Evolutionary conservation across 192 early-diverging fungal species (phyloP).

Genomic region (Podila minutissima): DNA sequence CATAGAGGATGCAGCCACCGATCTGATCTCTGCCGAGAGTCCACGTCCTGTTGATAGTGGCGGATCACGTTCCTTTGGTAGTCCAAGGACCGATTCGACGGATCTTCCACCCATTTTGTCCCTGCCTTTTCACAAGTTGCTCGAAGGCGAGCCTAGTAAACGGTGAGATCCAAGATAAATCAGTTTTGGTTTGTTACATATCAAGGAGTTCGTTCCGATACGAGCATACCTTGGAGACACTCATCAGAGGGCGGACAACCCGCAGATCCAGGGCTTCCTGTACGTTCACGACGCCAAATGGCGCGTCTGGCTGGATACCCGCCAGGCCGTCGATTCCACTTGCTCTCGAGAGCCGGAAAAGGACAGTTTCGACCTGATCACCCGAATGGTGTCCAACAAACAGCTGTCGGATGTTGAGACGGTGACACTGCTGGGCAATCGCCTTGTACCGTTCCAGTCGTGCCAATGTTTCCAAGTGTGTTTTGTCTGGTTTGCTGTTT

Average conservation of each 20-base stretch:
- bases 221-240: conserved; percentile 47
- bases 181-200: too few relatives aligned
- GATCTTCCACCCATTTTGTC: conserved; percentile 50
- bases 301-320: conserved; percentile 37
- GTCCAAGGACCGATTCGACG: conserved; percentile 46
- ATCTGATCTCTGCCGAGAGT: conserved; percentile 1
- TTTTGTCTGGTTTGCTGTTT: conserved; percentile 25
- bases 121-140: conserved; percentile 47
- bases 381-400: conserved; percentile 56
- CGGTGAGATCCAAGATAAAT: background rate
- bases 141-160: conserved; percentile 32
- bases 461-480: conserved; percentile 47
- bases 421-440: conserved; percentile 49
- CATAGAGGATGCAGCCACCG: conserved; percentile 30
- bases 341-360: conserved; percentile 52
- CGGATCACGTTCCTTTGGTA: conserved; percentile 56
- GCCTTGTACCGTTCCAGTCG: conserved; percentile 49
- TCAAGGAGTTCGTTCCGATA: too few relatives aligned
- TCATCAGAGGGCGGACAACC: conserved; percentile 53
- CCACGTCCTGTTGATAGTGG: conserved; percentile 28
- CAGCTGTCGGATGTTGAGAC: conserved; percentile 46
- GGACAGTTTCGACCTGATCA: conserved; percentile 58
- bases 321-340: conserved; percentile 60
- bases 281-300: conserved; percentile 45
- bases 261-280: conserved; percentile 50